Conservation (phyloP, 2,329 filamentous ascomycete genomes). For the Tolypocladium guangdongense region DNA sequence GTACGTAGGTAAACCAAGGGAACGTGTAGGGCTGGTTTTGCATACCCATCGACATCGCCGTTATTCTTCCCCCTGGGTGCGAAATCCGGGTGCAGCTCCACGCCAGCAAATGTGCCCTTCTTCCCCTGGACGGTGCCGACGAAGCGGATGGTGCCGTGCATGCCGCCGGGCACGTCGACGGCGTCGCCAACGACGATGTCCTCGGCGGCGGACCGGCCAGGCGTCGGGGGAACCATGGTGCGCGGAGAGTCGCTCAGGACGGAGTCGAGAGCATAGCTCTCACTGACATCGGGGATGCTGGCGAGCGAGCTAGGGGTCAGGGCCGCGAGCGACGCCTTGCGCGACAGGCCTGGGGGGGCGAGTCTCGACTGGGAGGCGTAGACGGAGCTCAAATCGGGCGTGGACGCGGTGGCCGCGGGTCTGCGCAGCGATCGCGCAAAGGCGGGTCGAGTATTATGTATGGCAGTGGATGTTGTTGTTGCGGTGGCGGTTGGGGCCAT, state of each 20-base stretch:
- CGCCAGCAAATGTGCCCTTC: constrained; percentile 82
- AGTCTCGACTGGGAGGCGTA: constrained; percentile 40
- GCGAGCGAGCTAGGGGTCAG: constrained; percentile 54
- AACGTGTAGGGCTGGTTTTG: constrained; percentile 1
- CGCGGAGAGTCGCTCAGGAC: constrained; percentile 26
- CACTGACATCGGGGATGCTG: constrained; percentile 54
- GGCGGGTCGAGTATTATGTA: constrained; percentile 7
- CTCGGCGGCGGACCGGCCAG: constrained; percentile 37
- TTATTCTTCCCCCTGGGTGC: constrained; percentile 84
- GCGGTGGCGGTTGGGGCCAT: constrained; percentile 11
- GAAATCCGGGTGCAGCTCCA: constrained; percentile 76
- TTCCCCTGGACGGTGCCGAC: constrained; percentile 80
- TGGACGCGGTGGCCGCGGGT: constrained; percentile 39
- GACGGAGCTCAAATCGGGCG: constrained; percentile 45
- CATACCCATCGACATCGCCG: constrained; percentile 89
- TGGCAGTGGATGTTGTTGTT: constrained; percentile 7
- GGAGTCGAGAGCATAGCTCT: constrained; percentile 49
- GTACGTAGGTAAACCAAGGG: background rate
- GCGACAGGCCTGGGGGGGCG: constrained; percentile 39
- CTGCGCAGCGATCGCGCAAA: constrained; percentile 30
- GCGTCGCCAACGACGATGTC: constrained; percentile 63
- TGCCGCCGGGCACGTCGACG: constrained; percentile 87
- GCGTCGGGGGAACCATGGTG: constrained; percentile 42
- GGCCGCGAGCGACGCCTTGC: constrained; percentile 62
- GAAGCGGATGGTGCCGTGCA: constrained; percentile 84